Evolutionary conservation across 176 grass and related monocot species (phyloP), one percentile per base, ranked within the genome.

Genomic region (Cocos nucifera): DNA sequence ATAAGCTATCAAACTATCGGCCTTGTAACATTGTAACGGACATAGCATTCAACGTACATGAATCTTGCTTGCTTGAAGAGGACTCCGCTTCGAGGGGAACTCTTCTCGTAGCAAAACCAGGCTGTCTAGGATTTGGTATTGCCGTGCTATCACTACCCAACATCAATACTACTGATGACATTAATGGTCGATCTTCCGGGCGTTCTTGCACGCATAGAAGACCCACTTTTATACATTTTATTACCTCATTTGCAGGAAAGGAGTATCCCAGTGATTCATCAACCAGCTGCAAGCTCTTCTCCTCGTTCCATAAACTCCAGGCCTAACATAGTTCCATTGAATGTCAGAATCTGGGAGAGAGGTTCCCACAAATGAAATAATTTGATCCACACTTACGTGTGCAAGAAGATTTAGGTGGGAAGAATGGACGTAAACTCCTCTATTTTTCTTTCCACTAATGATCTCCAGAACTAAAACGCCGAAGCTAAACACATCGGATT

Each of bases 391-490:
- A 62, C 69, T 83, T 72, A 83, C 85, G 70, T 84, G 80, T 56
- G 54, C 77, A 62, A 80, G 22, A 80, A 89, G 77, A 75, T 83
- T 89, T 67, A 64, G 59, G 56, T 84, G 74, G 53, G 50, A 73
- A 4, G 72, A 73, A 49, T 27, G 49, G 25, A 52, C 67, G 22
- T 83, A 89, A 15, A 80, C 65, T 75, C 85, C 80, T 59, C 80
- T 83, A 25, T 89, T 89, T 60, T 54, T 89, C 19, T 77, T 84
- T 10, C 85, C 85, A 59, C 85, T 80, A 15, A 89, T 32, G 56
- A 89, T 88, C 75, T 88, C 85, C 49, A 84, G 17, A 56, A 84
- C n/a, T n/a, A n/a, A n/a, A n/a, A n/a, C 85, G n/a, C 85, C 85
- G 44, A 80, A 89, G 54, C 80, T 84, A 35, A 89, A 89, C 21